Conservation (phyloP, 139 green algal species). For the Chlamydomonas eustigma region DNA sequence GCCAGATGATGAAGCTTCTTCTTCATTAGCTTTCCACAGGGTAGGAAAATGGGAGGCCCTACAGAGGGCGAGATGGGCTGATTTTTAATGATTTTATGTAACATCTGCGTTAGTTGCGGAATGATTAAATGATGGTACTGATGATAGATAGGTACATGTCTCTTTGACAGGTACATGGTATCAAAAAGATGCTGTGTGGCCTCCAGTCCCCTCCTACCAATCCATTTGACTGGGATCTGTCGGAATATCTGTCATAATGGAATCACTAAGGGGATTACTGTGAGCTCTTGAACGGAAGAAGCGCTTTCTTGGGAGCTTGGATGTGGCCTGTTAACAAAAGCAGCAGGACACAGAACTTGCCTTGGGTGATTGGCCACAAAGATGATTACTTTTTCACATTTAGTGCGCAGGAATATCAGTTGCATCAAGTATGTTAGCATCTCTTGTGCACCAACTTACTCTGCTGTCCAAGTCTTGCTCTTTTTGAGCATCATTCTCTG, state of each 20-base stretch:
- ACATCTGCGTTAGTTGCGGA: background rate
- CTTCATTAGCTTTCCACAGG: background rate
- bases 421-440: too few relatives aligned
- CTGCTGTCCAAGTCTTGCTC: too few relatives aligned
- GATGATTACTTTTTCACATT: too few relatives aligned
- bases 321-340: too few relatives aligned
- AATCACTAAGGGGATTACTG: slow-evolving; percentile 93
- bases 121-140: background rate
- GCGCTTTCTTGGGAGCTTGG: slow-evolving; percentile 60
- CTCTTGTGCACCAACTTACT: too few relatives aligned
- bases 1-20: background rate
- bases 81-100: background rate
- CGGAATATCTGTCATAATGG: slow-evolving; percentile 71
- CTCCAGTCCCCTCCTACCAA: slow-evolving; percentile 51
- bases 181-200: background rate
- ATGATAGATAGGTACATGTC: background rate
- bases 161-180: background rate
- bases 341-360: too few relatives aligned
- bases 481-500: too few relatives aligned
- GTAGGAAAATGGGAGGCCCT: slow-evolving; percentile 40
- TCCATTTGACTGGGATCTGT: slow-evolving; percentile 51
- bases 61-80: too few relatives aligned
- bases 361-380: too few relatives aligned
- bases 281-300: slow-evolving; percentile 90
- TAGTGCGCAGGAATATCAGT: too few relatives aligned